Conservation (phyloP, 2,329 filamentous ascomycete species). For the Chalaropsis thielavioides region DNA sequence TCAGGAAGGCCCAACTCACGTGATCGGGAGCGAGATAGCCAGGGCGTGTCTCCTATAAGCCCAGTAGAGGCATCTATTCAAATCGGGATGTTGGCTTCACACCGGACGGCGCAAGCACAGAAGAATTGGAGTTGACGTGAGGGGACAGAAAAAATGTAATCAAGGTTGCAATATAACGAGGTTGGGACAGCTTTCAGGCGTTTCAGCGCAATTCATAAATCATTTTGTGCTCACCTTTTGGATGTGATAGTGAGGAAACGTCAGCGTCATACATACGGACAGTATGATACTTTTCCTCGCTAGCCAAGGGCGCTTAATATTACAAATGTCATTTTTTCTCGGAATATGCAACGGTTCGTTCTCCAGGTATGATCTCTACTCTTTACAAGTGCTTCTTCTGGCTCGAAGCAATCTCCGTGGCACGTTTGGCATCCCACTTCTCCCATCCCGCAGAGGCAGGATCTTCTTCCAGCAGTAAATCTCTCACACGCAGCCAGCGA, state of each 20-base stretch:
- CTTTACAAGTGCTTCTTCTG: slow-evolving; percentile 6
- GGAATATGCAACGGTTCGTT: not conserved
- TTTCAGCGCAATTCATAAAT: not conserved
- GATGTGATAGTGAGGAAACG: not conserved
- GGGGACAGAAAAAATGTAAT: not conserved
- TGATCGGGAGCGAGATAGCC: slow-evolving; percentile 25
- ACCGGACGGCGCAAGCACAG: slow-evolving; percentile 3
- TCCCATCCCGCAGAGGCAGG: slow-evolving; percentile 86
- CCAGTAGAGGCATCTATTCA: slow-evolving; percentile 8
- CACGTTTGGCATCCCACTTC: slow-evolving; percentile 55
- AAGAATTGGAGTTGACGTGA: slow-evolving; percentile 2
- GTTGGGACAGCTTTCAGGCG: too few species aligned
- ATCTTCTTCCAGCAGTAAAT: slow-evolving; percentile 78
- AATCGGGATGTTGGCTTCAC: slow-evolving; percentile 14
- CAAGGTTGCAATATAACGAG: not conserved
- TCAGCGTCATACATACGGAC: not conserved
- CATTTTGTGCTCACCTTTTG: too few species aligned
- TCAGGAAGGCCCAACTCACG: slow-evolving; percentile 22
- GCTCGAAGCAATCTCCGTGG: slow-evolving; percentile 7
- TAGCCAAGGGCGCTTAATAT: not conserved
- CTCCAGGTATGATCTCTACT: not conserved
- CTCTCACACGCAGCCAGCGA: slow-evolving; percentile 57
- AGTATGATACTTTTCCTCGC: not conserved
- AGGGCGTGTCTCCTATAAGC: slow-evolving; percentile 19
- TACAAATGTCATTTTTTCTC: not conserved